These are phyloP conservation scores for Saxophila tyrrhenica DNA, from an alignment of 495 filamentous ascomycete genomes.

Conservation along the genomic window DNA sequence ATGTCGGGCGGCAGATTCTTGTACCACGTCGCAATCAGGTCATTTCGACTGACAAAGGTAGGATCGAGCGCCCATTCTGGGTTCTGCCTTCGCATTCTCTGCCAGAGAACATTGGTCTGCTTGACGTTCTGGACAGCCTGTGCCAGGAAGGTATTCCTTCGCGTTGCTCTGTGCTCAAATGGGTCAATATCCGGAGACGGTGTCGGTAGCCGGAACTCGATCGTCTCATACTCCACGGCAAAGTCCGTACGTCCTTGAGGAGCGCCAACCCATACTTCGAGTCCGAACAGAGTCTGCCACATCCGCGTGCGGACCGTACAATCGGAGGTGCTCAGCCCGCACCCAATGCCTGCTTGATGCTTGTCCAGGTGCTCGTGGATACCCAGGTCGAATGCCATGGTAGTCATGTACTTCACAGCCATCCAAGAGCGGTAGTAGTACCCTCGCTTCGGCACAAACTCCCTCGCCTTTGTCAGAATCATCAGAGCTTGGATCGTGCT, in stretches of 20 bases:
- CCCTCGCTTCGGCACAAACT: constrained; percentile 80
- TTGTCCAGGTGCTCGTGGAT: constrained; percentile 74
- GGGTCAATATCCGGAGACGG: constrained; percentile 58
- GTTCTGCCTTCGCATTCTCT: constrained; percentile 61
- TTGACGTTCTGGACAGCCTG: constrained; percentile 68
- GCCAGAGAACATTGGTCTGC: constrained; percentile 61
- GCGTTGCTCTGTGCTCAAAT: constrained; percentile 62
- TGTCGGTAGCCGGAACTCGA: constrained; percentile 61
- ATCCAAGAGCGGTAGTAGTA: constrained; percentile 99
- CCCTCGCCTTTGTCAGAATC: constrained; percentile 80
- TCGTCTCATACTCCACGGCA: constrained; percentile 58
- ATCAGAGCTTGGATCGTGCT: constrained; percentile 90
- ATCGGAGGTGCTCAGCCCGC: constrained; percentile 6
- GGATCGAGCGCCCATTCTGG: constrained; percentile 88
- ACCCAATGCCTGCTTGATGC: constrained; percentile 52
- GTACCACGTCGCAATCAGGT: constrained; percentile 62
- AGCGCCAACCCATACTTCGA: constrained; percentile 87
- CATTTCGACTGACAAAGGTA: constrained; percentile 66
- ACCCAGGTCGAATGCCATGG: constrained; percentile 88
- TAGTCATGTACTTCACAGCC: constrained; percentile 80
- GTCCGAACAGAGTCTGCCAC: constrained; percentile 81
- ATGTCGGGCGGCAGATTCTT: constrained; percentile 67
- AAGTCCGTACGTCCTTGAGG: constrained; percentile 89
- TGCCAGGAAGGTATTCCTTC: constrained; percentile 73
- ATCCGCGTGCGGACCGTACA: constrained; percentile 54